These are phyloP conservation scores for Tulasnella sp. DNA, from an alignment of 768 basidiomycete species.

Conservation along the genomic window DNA sequence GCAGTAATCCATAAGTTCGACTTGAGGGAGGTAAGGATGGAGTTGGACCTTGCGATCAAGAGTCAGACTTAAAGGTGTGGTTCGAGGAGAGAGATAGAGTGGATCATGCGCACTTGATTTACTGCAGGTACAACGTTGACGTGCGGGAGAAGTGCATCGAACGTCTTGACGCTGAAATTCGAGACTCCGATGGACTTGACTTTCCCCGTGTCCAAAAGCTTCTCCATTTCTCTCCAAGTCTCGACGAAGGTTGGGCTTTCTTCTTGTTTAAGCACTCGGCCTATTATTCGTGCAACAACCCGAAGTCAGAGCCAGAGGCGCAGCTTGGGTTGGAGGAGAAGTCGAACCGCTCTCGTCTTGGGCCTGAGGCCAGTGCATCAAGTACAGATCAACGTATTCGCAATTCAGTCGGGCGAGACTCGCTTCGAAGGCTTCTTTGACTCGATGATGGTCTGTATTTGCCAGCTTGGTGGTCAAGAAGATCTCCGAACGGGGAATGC, in stretches of 20 bases:
- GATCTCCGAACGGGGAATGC: slow-evolving; percentile 32
- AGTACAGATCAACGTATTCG: slow-evolving; percentile 51
- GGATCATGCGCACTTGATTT: slow-evolving; percentile 50
- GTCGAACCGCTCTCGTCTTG: slow-evolving; percentile 63
- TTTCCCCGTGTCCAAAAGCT: slow-evolving; percentile 54
- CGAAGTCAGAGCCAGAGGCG: background rate
- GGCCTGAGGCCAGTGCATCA: slow-evolving; percentile 45
- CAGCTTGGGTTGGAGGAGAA: slow-evolving; percentile 24
- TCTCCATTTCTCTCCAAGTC: slow-evolving; percentile 79
- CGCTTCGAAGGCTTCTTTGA: slow-evolving; percentile 44
- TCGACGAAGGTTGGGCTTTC: slow-evolving; percentile 54
- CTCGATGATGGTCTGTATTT: slow-evolving; percentile 40
- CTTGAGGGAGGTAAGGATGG: slow-evolving; percentile 75
- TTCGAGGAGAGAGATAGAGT: background rate
- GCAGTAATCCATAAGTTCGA: slow-evolving; percentile 67
- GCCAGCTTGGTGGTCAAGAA: slow-evolving; percentile 37
- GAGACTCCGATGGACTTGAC: slow-evolving; percentile 53
- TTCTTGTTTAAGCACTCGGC: slow-evolving; percentile 8
- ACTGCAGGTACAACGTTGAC: slow-evolving; percentile 72
- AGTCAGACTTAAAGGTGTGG: background rate
- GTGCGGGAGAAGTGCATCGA: slow-evolving; percentile 65
- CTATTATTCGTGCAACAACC: background rate
- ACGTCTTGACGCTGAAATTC: slow-evolving; percentile 69
- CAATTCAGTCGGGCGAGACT: slow-evolving; percentile 44
- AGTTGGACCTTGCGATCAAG: slow-evolving; percentile 51